Evolutionary conservation across 352 stramenopile genomes (phyloP).

Genomic region (Peronosclerospora sorghi): DNA sequence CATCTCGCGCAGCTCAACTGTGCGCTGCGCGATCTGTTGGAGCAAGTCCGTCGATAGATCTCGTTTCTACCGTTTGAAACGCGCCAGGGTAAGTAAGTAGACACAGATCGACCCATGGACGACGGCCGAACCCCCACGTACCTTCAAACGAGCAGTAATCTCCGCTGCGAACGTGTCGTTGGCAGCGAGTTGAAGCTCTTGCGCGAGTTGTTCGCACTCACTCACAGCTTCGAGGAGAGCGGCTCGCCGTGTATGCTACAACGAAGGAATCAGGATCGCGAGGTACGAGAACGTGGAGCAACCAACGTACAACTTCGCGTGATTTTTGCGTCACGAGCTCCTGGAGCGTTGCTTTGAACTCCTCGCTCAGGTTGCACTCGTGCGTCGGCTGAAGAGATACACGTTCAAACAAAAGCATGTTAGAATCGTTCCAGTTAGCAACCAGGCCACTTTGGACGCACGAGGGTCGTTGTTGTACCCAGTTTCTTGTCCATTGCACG

Average conservation of each 20-base stretch:
- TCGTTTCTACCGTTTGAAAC: slow-evolving; percentile 12
- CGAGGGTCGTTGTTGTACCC: slow-evolving; percentile 12
- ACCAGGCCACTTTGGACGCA: neutral
- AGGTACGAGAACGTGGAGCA: neutral
- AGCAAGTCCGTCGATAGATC: slow-evolving; percentile 22
- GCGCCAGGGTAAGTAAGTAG: too few relatives aligned
- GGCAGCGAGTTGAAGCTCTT: slow-evolving; percentile 15
- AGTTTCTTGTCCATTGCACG: slow-evolving; percentile 16
- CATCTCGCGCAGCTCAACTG: slow-evolving; percentile 23
- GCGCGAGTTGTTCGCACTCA: slow-evolving; percentile 16
- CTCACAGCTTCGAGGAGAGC: slow-evolving; percentile 16
- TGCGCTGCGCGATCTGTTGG: slow-evolving; percentile 22
- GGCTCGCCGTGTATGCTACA: slow-evolving; percentile 15
- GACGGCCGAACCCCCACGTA: neutral
- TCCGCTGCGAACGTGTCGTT: slow-evolving; percentile 10
- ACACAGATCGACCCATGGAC: too few relatives aligned
- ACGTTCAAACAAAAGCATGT: neutral
- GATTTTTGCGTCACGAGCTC: slow-evolving; percentile 10
- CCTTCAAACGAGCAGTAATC: slow-evolving; percentile 19
- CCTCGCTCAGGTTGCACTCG: slow-evolving; percentile 10
- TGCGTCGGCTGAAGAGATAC: slow-evolving; percentile 8
- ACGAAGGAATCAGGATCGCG: neutral
- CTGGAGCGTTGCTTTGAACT: slow-evolving; percentile 15
- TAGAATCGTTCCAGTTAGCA: neutral
- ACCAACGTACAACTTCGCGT: slow-evolving; percentile 16